A percentile compares a stretch with the other conserved stretches of the same genome.
These are phyloP conservation scores for Rhodomyrtus psidioides DNA, from an alignment of 441 rosid genomes.

Conservation along the genomic window DNA sequence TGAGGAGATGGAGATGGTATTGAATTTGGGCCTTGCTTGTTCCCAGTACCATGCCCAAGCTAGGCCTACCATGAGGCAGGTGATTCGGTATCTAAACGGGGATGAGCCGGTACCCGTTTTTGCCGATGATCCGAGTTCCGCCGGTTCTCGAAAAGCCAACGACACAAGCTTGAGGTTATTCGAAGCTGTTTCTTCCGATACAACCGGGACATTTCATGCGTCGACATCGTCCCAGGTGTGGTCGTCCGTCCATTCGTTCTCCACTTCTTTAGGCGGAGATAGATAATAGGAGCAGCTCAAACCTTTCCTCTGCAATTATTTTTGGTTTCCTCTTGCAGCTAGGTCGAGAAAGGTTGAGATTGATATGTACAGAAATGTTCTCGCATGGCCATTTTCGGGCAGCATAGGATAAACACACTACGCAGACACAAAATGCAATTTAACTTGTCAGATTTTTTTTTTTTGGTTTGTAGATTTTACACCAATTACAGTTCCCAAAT, in stretches of 20 bases:
- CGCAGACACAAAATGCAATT: neutral
- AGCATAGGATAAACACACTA: neutral
- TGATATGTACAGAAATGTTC: neutral
- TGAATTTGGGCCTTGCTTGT: conserved; percentile 28
- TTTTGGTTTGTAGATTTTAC: neutral
- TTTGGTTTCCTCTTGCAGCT: too few relatives aligned
- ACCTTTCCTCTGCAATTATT: too few relatives aligned
- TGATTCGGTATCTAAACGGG: conserved; percentile 28
- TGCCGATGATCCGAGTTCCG: conserved; percentile 5
- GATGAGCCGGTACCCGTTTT: conserved; percentile 24
- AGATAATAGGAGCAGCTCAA: conserved; percentile 10
- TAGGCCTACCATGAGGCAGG: conserved; percentile 38
- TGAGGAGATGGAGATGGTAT: conserved; percentile 25
- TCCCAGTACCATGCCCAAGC: conserved; percentile 19
- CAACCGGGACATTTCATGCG: neutral
- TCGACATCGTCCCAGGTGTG: conserved; percentile 6
- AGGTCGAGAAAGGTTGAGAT: neutral
- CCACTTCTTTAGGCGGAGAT: conserved; percentile 16
- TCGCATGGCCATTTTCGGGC: neutral
- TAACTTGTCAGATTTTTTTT: neutral
- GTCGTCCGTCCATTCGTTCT: conserved; percentile 3
- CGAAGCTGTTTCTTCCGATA: conserved; percentile 7
- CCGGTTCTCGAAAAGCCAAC: conserved; percentile 1
- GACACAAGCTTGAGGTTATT: neutral
- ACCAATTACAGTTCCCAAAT: neutral